phyloP scores from a whole-genome alignment of 2,329 filamentous ascomycete genomes.

The Laburnicola sp. region DNA sequence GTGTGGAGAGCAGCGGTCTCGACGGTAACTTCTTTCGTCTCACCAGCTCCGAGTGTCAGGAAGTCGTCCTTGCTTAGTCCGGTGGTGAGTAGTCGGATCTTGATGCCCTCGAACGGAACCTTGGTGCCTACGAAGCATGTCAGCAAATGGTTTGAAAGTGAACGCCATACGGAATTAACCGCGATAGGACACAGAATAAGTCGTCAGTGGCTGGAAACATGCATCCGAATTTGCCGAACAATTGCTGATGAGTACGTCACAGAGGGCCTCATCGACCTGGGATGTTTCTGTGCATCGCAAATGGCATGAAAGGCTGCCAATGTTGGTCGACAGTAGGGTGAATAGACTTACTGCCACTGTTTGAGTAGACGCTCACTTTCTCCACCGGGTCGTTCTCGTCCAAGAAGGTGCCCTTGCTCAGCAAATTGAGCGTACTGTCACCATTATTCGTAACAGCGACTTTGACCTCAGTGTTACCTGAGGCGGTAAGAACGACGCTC shows the following conservation, averaged over 20 bases:
- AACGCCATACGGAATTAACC: too few relatives aligned
- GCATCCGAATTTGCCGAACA: too few relatives aligned
- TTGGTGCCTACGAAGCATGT: conserved; percentile 40
- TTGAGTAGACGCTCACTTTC: conserved; percentile 57
- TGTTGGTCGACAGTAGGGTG: neutral
- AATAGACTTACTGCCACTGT: conserved; percentile 44
- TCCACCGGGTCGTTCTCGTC: conserved; percentile 55
- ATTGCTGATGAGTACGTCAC: too few relatives aligned
- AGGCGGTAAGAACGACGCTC: conserved; percentile 40
- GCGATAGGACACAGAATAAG: too few relatives aligned
- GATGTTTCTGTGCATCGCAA: neutral
- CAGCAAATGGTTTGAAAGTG: conserved; percentile 1
- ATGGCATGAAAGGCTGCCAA: neutral
- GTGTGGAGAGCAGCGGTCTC: conserved; percentile 62
- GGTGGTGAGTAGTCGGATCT: conserved; percentile 53
- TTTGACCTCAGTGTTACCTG: conserved; percentile 59
- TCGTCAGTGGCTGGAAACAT: too few relatives aligned
- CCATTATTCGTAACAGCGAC: conserved; percentile 59
- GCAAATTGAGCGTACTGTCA: conserved; percentile 53
- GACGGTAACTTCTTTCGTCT: conserved; percentile 58
- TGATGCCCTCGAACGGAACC: conserved; percentile 58
- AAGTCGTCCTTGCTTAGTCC: conserved; percentile 56
- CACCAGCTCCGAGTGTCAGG: conserved; percentile 50
- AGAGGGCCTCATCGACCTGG: too few relatives aligned
- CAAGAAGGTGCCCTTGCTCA: conserved; percentile 59